phyloP scores from a whole-genome alignment of 768 basidiomycete genomes.

The Cyclocybe aegerita region DNA sequence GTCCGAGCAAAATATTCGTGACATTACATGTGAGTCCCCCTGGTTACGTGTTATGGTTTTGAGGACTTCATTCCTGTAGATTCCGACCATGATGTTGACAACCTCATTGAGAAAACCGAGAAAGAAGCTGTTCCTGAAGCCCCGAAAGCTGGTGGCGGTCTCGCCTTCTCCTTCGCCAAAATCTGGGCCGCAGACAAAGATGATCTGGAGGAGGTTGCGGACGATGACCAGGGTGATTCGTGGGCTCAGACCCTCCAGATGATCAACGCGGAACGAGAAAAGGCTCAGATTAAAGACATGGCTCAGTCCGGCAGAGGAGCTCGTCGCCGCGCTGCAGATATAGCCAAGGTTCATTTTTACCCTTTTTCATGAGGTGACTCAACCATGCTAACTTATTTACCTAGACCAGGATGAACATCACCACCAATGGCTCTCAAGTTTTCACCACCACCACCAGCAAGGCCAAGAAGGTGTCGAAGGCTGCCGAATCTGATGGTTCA shows the following conservation, averaged over 20 bases:
- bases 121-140: slow-evolving; percentile 61
- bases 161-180: slow-evolving; percentile 85
- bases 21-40: slow-evolving; percentile 62
- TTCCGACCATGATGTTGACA: slow-evolving; percentile 79
- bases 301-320: slow-evolving; percentile 72
- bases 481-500: slow-evolving; percentile 29
- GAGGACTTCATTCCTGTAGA: slow-evolving; percentile 39
- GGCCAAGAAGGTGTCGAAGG: slow-evolving; percentile 16
- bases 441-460: slow-evolving; percentile 11
- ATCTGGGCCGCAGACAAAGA: slow-evolving; percentile 87
- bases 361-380: neutral
- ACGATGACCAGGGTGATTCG: slow-evolving; percentile 69
- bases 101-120: slow-evolving; percentile 84
- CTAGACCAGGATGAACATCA: slow-evolving; percentile 30
- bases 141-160: slow-evolving; percentile 43
- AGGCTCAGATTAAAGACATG: slow-evolving; percentile 39
- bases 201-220: slow-evolving; percentile 63
- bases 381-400: slow-evolving; percentile 2
- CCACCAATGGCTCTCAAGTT: slow-evolving; percentile 5
- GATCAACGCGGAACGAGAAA: slow-evolving; percentile 44
- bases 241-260: slow-evolving; percentile 74
- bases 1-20: slow-evolving; percentile 53
- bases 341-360: slow-evolving; percentile 36
- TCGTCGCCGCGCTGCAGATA: slow-evolving; percentile 71
- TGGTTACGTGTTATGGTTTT: neutral